phyloP scores from a whole-genome alignment of 108 stramenopile genomes.

The Parietichytrium sp. region DNA sequence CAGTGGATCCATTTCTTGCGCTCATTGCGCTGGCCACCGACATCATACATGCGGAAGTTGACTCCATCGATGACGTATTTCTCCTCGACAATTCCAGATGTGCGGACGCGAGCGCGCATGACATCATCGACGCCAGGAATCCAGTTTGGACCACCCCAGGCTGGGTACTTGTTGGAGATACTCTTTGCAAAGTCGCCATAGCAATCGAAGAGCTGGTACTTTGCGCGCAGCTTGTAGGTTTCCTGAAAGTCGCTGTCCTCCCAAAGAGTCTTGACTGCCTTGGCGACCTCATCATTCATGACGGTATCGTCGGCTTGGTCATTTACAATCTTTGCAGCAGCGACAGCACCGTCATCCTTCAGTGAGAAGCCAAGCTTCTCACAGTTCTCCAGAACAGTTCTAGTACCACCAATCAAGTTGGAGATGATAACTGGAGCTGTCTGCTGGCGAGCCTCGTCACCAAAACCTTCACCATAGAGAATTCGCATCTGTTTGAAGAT shows the following conservation, averaged over 20 bases:
- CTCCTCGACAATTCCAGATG: conserved; percentile 83
- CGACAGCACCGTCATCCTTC: neutral
- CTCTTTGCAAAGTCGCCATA: conserved; percentile 31
- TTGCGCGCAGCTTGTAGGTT: conserved; percentile 9
- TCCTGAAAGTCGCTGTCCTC: conserved; percentile 49
- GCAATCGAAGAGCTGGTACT: conserved; percentile 43
- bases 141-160: conserved; percentile 74
- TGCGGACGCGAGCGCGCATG: conserved; percentile 88
- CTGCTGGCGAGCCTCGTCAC: conserved; percentile 40
- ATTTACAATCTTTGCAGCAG: neutral
- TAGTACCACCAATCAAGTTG: conserved; percentile 29
- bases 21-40: conserved; percentile 64
- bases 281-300: conserved; percentile 43
- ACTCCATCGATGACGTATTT: neutral
- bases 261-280: conserved; percentile 56
- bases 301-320: conserved; percentile 8
- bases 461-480: conserved; percentile 48
- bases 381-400: conserved; percentile 27
- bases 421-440: conserved; percentile 5
- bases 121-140: conserved; percentile 86
- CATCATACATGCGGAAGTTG: conserved; percentile 58
- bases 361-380: conserved; percentile 15
- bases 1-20: conserved; percentile 65
- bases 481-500: conserved; percentile 61
- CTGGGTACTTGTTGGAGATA: neutral